A percentile compares a stretch with the other conserved stretches of the same genome.
These are phyloP conservation scores for Emydomyces testavorans DNA, from an alignment of 2,329 filamentous ascomycete genomes.

Conservation along the genomic window DNA sequence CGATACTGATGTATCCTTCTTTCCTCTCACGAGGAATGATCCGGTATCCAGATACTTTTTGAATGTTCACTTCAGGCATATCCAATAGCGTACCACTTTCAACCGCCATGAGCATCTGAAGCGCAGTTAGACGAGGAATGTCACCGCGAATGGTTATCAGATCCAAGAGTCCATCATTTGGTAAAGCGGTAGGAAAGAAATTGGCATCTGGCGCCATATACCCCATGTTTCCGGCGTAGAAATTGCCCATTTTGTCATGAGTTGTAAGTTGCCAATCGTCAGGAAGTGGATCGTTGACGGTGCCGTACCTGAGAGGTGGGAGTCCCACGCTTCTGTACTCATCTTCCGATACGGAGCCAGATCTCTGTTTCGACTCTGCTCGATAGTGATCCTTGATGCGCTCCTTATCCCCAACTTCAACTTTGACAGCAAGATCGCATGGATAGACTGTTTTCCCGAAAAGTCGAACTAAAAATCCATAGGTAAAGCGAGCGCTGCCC, in stretches of 20 bases:
- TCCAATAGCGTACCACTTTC: constrained; percentile 69
- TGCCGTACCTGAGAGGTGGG: constrained; percentile 67
- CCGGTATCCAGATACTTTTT: constrained; percentile 78
- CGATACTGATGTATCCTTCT: constrained; percentile 82
- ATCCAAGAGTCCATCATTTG: constrained; percentile 77
- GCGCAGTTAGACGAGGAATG: constrained; percentile 52
- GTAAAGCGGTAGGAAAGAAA: constrained; percentile 66
- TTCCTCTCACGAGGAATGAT: constrained; percentile 62
- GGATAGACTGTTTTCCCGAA: constrained; percentile 70
- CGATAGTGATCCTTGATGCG: constrained; percentile 63
- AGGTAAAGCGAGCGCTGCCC: constrained; percentile 73
- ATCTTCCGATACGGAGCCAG: constrained; percentile 25
- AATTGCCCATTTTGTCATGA: constrained; percentile 72
- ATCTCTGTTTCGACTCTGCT: constrained; percentile 31
- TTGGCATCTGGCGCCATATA: constrained; percentile 79
- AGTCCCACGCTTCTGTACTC: constrained; percentile 45
- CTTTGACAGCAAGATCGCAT: constrained; percentile 75
- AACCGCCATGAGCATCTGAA: constrained; percentile 60
- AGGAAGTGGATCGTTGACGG: constrained; percentile 63
- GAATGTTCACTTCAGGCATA: constrained; percentile 62
- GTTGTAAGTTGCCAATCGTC: constrained; percentile 63
- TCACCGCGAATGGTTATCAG: constrained; percentile 69
- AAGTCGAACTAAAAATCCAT: constrained; percentile 68
- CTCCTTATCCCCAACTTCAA: constrained; percentile 65
- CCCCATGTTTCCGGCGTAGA: constrained; percentile 91